phyloP scores from a whole-genome alignment of 2,329 filamentous ascomycete genomes.

The Plenodomus biglobosus region DNA sequence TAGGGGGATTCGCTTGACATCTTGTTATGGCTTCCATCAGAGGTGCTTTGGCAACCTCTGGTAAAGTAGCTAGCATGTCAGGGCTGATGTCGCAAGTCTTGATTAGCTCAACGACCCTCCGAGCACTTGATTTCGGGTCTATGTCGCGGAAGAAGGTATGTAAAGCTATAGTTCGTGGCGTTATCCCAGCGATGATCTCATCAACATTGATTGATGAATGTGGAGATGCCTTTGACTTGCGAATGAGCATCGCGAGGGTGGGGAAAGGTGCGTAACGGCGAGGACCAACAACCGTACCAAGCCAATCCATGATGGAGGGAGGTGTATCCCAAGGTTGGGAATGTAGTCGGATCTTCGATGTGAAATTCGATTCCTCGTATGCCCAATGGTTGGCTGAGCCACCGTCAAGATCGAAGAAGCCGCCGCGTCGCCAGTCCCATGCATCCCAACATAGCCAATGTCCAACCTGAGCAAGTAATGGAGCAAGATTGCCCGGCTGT shows the following conservation, averaged over 20 bases:
- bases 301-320: slow-evolving; percentile 61
- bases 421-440: slow-evolving; percentile 58
- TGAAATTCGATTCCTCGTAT: slow-evolving; percentile 56
- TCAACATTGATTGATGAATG: slow-evolving; percentile 43
- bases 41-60: slow-evolving; percentile 78
- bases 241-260: slow-evolving; percentile 41
- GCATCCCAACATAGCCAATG: slow-evolving; percentile 75
- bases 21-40: slow-evolving; percentile 81
- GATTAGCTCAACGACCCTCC: slow-evolving; percentile 72
- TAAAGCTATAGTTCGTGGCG: slow-evolving; percentile 65
- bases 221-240: slow-evolving; percentile 42
- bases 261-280: slow-evolving; percentile 39
- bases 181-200: slow-evolving; percentile 36
- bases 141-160: slow-evolving; percentile 64
- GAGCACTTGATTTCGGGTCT: slow-evolving; percentile 44
- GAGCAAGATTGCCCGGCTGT: slow-evolving; percentile 60
- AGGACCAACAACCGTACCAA: slow-evolving; percentile 36
- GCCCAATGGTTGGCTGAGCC: slow-evolving; percentile 56
- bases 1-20: slow-evolving; percentile 80
- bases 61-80: slow-evolving; percentile 75
- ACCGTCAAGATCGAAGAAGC: slow-evolving; percentile 64
- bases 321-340: slow-evolving; percentile 48
- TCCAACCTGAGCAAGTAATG: slow-evolving; percentile 76
- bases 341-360: slow-evolving; percentile 28
- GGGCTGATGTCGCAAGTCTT: slow-evolving; percentile 67